phyloP scores from a whole-genome alignment of 2,329 filamentous ascomycete species.

The Phialemoniopsis sp. region DNA sequence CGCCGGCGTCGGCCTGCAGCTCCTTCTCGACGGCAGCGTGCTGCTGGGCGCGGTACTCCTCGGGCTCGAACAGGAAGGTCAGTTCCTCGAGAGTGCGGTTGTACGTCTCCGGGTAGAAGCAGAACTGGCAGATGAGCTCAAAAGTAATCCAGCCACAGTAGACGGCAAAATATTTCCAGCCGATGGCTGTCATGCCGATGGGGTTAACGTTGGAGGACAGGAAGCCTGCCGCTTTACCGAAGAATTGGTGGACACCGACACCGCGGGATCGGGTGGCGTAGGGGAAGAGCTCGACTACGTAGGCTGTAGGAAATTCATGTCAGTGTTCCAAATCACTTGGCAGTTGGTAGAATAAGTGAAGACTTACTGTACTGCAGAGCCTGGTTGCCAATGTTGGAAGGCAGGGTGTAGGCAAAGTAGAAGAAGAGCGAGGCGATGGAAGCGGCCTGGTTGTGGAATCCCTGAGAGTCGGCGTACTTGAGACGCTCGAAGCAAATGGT shows the following conservation, averaged over 20 bases:
- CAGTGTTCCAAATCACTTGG: no score
- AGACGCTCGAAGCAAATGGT: no score
- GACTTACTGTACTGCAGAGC: no score
- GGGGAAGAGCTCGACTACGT: conserved; percentile 18
- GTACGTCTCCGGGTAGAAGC: conserved; percentile 19
- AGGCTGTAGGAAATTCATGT: conserved; percentile 9
- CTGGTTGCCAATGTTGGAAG: no score
- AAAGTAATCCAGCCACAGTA: conserved; percentile 15
- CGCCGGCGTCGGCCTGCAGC: no score
- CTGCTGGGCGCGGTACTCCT: conserved; percentile 1
- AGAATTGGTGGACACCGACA: conserved; percentile 14
- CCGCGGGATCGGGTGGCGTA: conserved; percentile 13
- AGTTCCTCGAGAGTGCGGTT: conserved; percentile 20
- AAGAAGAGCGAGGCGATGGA: no score
- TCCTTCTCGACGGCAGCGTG: no score
- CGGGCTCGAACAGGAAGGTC: conserved; percentile 13
- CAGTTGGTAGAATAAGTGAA: no score
- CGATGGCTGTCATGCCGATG: conserved; percentile 11
- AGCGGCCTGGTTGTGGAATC: no score
- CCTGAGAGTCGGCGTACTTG: no score
- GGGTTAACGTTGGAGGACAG: conserved; percentile 16
- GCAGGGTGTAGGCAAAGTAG: no score
- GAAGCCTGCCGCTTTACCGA: conserved; percentile 11
- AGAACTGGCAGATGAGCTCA: conserved; percentile 14
- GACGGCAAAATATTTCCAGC: conserved; percentile 15